Percentiles rank a stretch among this genome's conserved stretches.
Conservation (phyloP, 78 protist species). For the Guillardia theta region DNA sequence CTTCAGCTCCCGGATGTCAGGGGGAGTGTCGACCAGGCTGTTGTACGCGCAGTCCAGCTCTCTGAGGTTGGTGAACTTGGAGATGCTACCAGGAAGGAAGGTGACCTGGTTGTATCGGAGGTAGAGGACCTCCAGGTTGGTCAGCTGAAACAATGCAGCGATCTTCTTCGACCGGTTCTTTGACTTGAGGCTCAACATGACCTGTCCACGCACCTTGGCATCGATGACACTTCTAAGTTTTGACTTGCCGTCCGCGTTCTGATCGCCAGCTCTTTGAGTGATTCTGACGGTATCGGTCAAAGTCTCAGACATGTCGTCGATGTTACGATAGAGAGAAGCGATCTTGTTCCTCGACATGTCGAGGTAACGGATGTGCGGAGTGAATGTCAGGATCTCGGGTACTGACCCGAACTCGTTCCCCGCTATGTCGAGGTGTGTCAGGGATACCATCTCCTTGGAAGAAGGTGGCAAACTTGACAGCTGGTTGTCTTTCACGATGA, state of each 20-base stretch:
- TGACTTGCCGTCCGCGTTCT: neutral
- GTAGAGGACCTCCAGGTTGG: neutral
- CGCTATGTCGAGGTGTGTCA: neutral
- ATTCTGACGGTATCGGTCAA: neutral
- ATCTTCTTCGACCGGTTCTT: neutral
- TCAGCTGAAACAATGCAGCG: neutral
- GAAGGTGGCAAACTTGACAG: neutral
- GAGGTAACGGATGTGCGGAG: neutral
- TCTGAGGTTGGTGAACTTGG: neutral
- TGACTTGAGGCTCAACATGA: neutral
- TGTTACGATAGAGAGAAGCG: neutral
- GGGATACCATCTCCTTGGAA: neutral
- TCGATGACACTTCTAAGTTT: neutral
- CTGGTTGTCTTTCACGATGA: neutral
- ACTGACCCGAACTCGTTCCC: neutral
- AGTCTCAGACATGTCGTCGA: neutral
- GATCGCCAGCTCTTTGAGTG: neutral
- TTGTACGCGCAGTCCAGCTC: neutral
- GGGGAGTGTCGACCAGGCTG: neutral
- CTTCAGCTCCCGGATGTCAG: neutral
- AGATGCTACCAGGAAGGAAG: neutral
- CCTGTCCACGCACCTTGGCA: neutral
- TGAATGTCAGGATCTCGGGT: neutral
- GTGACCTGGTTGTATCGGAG: neutral
- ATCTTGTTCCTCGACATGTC: neutral